Evolutionary conservation across 139 green algal species (phyloP).

Genomic region (Ettlia oleoabundans): DNA sequence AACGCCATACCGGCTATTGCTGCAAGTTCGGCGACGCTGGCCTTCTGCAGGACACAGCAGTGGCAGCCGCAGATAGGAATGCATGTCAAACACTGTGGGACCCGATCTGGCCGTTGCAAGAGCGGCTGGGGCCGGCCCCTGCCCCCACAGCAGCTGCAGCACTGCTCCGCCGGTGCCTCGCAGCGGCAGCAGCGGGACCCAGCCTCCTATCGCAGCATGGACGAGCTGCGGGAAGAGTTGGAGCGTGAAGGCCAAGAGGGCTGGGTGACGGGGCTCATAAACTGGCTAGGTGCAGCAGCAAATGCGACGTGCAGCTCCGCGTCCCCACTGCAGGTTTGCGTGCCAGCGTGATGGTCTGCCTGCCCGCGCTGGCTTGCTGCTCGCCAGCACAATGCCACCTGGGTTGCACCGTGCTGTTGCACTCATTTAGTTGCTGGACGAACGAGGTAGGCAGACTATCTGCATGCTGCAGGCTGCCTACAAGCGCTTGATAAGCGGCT

Average conservation of each 20-base stretch:
- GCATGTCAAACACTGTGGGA: too few species aligned
- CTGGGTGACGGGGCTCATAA: slow-evolving; percentile 10
- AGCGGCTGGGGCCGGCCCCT: too few species aligned
- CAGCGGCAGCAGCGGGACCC: slow-evolving; percentile 22
- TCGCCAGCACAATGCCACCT: too few species aligned
- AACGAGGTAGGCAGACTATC: not conserved
- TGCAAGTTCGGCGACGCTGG: too few species aligned
- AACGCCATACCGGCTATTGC: too few species aligned
- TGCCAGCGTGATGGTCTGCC: not conserved
- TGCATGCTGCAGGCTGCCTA: slow-evolving; percentile 13
- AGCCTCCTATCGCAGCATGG: slow-evolving; percentile 9
- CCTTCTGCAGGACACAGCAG: too few species aligned
- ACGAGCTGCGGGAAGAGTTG: slow-evolving; percentile 11
- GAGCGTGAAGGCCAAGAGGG: not conserved
- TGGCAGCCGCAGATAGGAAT: too few species aligned
- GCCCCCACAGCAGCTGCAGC: too few species aligned
- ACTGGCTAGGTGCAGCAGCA: slow-evolving; percentile 11
- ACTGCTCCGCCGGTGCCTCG: not conserved
- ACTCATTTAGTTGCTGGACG: not conserved
- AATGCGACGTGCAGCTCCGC: not conserved
- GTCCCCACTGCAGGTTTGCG: slow-evolving; percentile 12
- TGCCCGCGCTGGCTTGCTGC: too few species aligned
- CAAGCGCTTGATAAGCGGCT: not conserved
- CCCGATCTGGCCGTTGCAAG: too few species aligned
- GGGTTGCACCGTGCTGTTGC: too few species aligned